Evolutionary conservation across 495 filamentous ascomycete species (phyloP), one percentile per base, ranked within the genome.

Genomic region (Tuber indicum): DNA sequence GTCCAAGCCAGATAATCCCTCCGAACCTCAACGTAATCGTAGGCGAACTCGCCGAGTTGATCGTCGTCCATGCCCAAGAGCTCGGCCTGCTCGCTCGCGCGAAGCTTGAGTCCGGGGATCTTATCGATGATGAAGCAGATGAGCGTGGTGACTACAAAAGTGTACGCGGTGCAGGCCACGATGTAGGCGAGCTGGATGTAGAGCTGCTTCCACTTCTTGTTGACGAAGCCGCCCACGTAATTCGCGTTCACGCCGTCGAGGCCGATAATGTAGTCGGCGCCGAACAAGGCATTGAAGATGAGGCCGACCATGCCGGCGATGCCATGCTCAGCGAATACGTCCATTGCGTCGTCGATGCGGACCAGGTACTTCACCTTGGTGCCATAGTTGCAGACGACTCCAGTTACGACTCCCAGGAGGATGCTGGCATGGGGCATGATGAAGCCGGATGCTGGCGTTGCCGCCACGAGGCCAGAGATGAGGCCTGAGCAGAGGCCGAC

Each of bases 291-390:
- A 86, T 98, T 98, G 89, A 96, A 94, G 75, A 97, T 80, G 44
- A 98, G 90, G 49, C 96, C 96, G 81, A 98, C 86, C 78, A 98
- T 97, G 76, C 96, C 96, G 72, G 94, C 94, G 81, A 99, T 87
- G 75, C 91, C 94, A 91, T 99, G 96, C 87, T 98, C 96, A 81
- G 96, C 95, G 86, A 98, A 96, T 80, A 99, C 93, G 86, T 99
- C 96, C 90, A 99, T 93, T 62, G 93, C 91, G 86, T 99, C 96
- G 85, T 99, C 96, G 81, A 99, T 97, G 80, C 90, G 88, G 83
- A 99, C 88, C 86, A 94, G 91, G 88, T 95, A 98, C 87, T 99
- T 99, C 87, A 98, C 90, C 89, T 99, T 99, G 78, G 96, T 99
- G 73, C 91, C 87, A 86, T 97, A 97, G 87, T 99, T 99, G 88